Evolutionary conservation across 495 filamentous ascomycete species (phyloP), one percentile per base, ranked within the genome.

Genomic region (Tuber indicum): DNA sequence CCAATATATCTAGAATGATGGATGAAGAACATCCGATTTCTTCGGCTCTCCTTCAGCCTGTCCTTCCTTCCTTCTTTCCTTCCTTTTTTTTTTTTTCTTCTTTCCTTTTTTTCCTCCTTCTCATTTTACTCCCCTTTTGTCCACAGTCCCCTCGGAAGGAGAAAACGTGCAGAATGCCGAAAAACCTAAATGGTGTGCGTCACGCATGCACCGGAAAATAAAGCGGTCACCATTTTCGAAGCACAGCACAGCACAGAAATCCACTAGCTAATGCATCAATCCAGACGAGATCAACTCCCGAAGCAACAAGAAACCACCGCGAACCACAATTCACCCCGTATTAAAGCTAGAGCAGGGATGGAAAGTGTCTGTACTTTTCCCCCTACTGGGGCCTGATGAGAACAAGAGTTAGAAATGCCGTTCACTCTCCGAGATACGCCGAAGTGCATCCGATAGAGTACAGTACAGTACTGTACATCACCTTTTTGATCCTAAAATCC

Each of bases 151-250:
- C 70, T 71, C 71, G 62, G 78, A 79, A 76, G 70, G 73, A 73
- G 52, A 39, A 71, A 73, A 74, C 71, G 77, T 78, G 74, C 71
- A 78, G 74, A 71, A 44, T 79, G 76, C 70, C 77, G 58, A 66
- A 66, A 47, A 75, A 73, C 44, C 77, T 76, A 79, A 78, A 62
- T 73, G 78, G 77, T 80, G 73, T 80, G 77, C 74, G 78, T 80
- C 73, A 80, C 73, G 78, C 75, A 77, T 77, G 73, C 78, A 66
- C 78, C 74, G 74, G 49, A 79, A 80, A 80, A 80, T 62, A 72
- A 74, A 76, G 71, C 58, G 72, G 77, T 80, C 78, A 79, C 62
- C 70, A 80, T 80, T 32, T 32, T 78, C 58, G 58, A 32, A 36
- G 58, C 58, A 66, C 58, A 66, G 49, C 49, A 58, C 49, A 58